Conservation (phyloP, 2,329 filamentous ascomycete genomes). For the Cadophora luteo-olivacea region DNA sequence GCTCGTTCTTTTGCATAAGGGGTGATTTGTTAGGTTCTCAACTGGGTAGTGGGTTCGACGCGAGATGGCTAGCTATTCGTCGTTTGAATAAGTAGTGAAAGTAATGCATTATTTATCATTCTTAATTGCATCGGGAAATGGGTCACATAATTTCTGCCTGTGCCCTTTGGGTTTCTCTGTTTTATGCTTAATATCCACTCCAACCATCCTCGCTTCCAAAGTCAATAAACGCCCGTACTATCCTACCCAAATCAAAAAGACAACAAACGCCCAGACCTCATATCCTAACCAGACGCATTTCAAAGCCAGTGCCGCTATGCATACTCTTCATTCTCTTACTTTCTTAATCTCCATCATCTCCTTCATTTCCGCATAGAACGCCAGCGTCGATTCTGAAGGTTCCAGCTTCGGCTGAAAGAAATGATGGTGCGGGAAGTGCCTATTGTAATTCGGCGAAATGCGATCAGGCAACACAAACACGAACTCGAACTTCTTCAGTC, state of each 20-base stretch:
- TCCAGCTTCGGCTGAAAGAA: not conserved
- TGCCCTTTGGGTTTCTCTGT: not conserved
- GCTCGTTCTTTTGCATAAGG: conserved; percentile 7
- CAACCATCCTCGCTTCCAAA: not conserved
- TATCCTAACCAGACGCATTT: not conserved
- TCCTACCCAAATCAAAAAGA: not conserved
- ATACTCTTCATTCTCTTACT: not conserved
- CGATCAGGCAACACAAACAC: not conserved
- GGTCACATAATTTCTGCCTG: not conserved
- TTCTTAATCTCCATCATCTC: not conserved
- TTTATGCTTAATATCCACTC: not conserved
- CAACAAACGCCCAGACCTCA: not conserved
- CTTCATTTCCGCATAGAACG: not conserved
- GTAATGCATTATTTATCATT: conserved; percentile 3
- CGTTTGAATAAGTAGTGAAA: not conserved
- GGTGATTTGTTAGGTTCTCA: not conserved
- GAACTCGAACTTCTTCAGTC: not conserved
- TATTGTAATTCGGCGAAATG: not conserved
- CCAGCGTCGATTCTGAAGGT: not conserved
- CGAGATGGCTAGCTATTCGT: not conserved
- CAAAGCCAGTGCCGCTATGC: not conserved
- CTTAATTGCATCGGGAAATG: not conserved
- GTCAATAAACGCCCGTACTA: not conserved
- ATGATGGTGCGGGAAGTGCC: not conserved
- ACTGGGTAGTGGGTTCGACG: not conserved